phyloP scores from a whole-genome alignment of 1,284 basidiomycete species.

The Cutaneotrichosporon sp. region DNA sequence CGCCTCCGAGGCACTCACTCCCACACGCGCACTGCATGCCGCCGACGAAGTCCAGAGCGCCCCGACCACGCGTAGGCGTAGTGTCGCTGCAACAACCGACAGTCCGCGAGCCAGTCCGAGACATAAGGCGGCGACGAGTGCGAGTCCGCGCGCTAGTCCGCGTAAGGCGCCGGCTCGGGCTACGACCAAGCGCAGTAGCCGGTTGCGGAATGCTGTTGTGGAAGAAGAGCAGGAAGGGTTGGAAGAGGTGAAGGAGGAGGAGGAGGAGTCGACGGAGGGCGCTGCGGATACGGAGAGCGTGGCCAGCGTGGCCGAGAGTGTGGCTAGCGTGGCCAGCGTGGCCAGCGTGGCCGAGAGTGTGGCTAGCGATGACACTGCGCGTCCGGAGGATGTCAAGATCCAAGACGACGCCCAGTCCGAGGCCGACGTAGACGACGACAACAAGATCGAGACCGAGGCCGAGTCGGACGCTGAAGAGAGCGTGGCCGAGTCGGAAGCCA shows the following conservation, averaged over 20 bases:
- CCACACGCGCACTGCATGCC: background rate
- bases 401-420: background rate
- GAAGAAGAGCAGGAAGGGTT: background rate
- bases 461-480: background rate
- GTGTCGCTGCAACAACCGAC: background rate
- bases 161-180: background rate
- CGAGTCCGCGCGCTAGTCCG: background rate
- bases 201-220: background rate
- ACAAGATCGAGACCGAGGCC: background rate
- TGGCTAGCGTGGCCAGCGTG: background rate
- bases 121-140: background rate
- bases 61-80: background rate
- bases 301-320: background rate
- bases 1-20: conserved; percentile 17
- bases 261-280: background rate
- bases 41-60: background rate
- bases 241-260: background rate
- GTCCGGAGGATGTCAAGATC: background rate
- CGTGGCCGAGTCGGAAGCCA: background rate
- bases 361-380: background rate
- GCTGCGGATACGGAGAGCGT: background rate
- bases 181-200: background rate
- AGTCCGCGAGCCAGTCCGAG: background rate
- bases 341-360: background rate
- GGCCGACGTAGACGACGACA: background rate